Base-by-base conservation (phyloP, 768 basidiomycete species). In the Lentinus tigrinus region DNA sequence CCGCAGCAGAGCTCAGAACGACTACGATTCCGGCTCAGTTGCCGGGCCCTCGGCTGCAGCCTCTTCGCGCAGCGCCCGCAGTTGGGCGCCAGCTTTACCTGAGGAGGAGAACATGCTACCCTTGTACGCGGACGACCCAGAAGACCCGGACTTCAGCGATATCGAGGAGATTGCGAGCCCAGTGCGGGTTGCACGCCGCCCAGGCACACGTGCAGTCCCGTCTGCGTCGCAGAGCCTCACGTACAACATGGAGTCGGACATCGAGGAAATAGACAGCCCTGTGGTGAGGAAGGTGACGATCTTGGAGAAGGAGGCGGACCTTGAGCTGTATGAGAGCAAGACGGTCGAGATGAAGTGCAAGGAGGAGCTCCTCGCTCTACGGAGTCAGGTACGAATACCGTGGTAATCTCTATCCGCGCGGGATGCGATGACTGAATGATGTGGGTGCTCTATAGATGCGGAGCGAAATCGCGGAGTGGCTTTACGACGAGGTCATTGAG, bases 131-230 rank as follows among this genome's bases (percentile, higher is more conserved):
- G 60, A 61, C 50, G 57, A 51, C 46, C 34, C 49, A 2, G 60
- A 61, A 14, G 61, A 62, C 26, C 21, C 47, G 11, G 65, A 65
- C 43, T 52, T 34, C 19, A 46, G 56, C 46, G 59, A 62, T 44
- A 56, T 61, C 27, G 57, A 60, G n/a, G 60, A 63, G 23, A 47
- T 60, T 9, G 46, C 61, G 17, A 64, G 60, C 48, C 61, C 61
- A 17, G 47, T 43, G 0, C 59, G 50, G 10, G 37, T 40, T 2
- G 34, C 51, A 13, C 55, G 59, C 14, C 59, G 58, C 31, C 47
- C 42, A 40, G 52, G 47, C 47, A 54, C 52, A 5, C 58, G 58
- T 40, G 47, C 56, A 47, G 48, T 60, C 17, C 56, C 61, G 13
- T 61, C 64, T 40, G 38, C 56, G 6, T 55, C 54, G 26, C 59